Base-by-base conservation (phyloP, 2,329 filamentous ascomycete species). In the Seiridium cupressi region DNA sequence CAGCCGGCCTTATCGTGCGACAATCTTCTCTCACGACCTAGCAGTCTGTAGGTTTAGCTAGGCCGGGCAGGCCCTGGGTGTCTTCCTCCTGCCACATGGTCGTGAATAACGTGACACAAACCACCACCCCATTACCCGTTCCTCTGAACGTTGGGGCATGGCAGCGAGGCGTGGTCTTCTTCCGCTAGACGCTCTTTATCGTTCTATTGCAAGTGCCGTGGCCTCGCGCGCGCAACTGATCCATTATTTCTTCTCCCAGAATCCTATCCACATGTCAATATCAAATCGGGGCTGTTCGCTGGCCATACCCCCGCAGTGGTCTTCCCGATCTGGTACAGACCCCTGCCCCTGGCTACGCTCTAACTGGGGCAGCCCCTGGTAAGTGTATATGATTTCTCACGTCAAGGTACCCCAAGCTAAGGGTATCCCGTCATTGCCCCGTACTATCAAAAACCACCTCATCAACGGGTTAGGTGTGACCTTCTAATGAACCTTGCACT, bases 391-490 rank as follows among this genome's bases (percentile, higher is more conserved):
- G 63, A 61, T 68, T 70, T 69, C 64, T 42, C 63, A 67, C 66
- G 66, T 63, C 66, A 63, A 65, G 67, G 67, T 62, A 65, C 62
- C 64, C 60, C 62, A 63, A 62, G 64, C 62, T 61, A 61, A 63
- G 55, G 58, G 60, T 65, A 65, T 67, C 69, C 66, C 60, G 66
- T 61, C 62, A 62, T 63, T 68, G 68, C 67, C 69, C 69, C 69
- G 69, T 69, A 68, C 65, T 68, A 69, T 70, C 66, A 65, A 68
- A 13, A 65, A 71, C 68, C 70, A 77, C 75, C 74, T 76, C 74
- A 74, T 75, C 70, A 70, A 73, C 72, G 70, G 49, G 73, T 63
- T 71, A 75, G 73, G 76, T 77, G 72, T 72, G 74, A 75, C 74
- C 73, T 70, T 72, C 68, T 35, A 53, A 49, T 63, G 61, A 68